Evolutionary conservation across 495 filamentous ascomycete genomes (phyloP).

Genomic region (Aspergillus baeticus): DNA sequence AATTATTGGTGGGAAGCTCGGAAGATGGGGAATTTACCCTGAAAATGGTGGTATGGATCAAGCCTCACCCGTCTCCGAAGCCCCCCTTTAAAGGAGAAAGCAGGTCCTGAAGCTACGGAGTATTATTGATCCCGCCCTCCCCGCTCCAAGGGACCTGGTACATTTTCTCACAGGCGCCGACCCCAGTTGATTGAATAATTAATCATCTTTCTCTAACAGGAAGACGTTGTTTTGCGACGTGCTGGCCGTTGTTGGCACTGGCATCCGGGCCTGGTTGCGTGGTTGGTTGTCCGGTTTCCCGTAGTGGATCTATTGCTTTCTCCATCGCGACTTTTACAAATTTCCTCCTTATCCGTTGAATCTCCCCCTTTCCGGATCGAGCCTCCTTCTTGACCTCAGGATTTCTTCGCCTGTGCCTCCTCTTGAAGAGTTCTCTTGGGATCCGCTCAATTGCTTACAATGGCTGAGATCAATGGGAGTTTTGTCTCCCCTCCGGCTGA

Average conservation of each 20-base stretch:
- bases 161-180: too few species aligned
- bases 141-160: not conserved
- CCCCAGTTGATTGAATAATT: not conserved
- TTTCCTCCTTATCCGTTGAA: slow-evolving; percentile 1
- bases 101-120: not conserved
- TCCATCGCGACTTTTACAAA: not conserved
- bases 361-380: slow-evolving; percentile 7
- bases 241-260: too few species aligned
- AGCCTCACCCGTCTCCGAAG: not conserved
- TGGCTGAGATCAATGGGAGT: slow-evolving; percentile 66
- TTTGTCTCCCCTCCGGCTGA: slow-evolving; percentile 77
- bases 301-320: not conserved
- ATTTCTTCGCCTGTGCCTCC: slow-evolving; percentile 6
- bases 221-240: not conserved
- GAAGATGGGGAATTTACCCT: too few species aligned
- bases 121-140: slow-evolving; percentile 3
- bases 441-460: slow-evolving; percentile 28
- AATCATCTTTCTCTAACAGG: not conserved
- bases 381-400: not conserved
- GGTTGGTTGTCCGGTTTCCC: not conserved
- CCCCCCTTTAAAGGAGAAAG: not conserved
- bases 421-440: slow-evolving; percentile 21
- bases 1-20: too few species aligned
- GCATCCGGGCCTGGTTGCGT: not conserved
- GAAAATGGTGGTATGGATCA: too few species aligned